Evolutionary conservation across 2,329 filamentous ascomycete genomes (phyloP).

Genomic region (Cordyceps fumosorosea): DNA sequence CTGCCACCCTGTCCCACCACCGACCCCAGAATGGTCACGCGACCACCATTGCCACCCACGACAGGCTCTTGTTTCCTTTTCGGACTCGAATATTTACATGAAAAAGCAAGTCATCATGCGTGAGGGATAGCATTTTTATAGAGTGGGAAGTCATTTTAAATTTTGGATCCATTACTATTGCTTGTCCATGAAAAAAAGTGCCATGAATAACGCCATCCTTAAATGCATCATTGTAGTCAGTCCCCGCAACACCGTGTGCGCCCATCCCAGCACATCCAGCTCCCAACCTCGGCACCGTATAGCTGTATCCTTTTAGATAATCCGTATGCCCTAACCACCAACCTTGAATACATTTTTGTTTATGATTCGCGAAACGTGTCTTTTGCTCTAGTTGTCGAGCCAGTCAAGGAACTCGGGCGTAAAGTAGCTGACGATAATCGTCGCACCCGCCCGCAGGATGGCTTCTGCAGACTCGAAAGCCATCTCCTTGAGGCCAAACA

Average conservation of each 20-base stretch:
- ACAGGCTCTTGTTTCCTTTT: neutral
- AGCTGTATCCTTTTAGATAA: neutral
- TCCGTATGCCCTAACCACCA: no score
- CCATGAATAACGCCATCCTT: neutral
- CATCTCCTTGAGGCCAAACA: slow-evolving; percentile 92
- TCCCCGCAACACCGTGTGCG: neutral
- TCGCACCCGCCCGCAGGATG: slow-evolving; percentile 86
- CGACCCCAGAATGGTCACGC: neutral
- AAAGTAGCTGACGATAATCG: slow-evolving; percentile 91
- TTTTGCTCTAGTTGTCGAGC: slow-evolving; percentile 44
- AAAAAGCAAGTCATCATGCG: neutral
- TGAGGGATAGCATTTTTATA: neutral
- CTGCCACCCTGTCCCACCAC: neutral
- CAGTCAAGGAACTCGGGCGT: slow-evolving; percentile 72
- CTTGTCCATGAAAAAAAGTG: neutral
- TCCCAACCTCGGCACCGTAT: neutral
- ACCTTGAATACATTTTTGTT: neutral
- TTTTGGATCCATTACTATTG: slow-evolving; percentile 3
- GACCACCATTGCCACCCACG: slow-evolving; percentile 5
- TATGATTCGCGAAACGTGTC: neutral
- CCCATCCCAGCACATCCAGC: neutral
- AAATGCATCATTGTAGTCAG: slow-evolving; percentile 1
- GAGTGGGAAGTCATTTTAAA: neutral
- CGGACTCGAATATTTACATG: slow-evolving; percentile 1
- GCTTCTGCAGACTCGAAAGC: slow-evolving; percentile 92